Base-by-base conservation (phyloP, 2,329 filamentous ascomycete genomes). In the Scedosporium boydii region DNA sequence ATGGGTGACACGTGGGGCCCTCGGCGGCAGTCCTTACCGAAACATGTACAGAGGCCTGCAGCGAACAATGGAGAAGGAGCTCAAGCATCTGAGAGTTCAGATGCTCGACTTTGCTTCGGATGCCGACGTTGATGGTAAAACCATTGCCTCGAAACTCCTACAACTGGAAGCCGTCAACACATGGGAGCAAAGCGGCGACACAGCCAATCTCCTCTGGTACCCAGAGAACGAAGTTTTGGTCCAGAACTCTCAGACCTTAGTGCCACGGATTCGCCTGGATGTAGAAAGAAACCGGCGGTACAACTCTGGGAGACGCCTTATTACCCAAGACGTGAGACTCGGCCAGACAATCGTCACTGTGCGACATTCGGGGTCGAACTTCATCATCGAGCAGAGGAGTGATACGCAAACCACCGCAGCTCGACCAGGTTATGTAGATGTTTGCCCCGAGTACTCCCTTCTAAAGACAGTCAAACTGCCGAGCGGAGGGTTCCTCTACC, bases 1-100 rank as follows among this genome's bases (percentile, higher is more conserved):
- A 6, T 70, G 68, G 68, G 67, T 67, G 14, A 69, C 69, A 2
- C 63, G 63, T 44, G 68, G 68, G 46, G 63, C 66, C 6, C 64
- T 64, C 6, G 46, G 29, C 3, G 64, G 66, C 1, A 65, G 66
- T 48, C 67, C 69, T 0, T 66, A 69, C 58, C 59, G 65, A 21
- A 66, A 66, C 34, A 68, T 68, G 6, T 64, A 64, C 0, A 63
- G 62, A 0, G 66, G 66, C 2, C 62, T 66, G 55, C 58, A 59
- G 5, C 65, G 65, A 9, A 64, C 65, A 6, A 63, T 66, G 58
- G 60, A 64, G 10, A 63, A 62, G 16, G 65, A 66, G 53, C 38
- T 66, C 2, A 63, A 63, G 4, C 64, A 64, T 21, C 16, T 65
- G 44, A 66, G 64, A 60, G 59, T 66, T 1, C 64, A 66, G 26